Evolutionary conservation across 805 yeast genomes (phyloP).

Genomic region (Kregervanrija pseudodelftensis): DNA sequence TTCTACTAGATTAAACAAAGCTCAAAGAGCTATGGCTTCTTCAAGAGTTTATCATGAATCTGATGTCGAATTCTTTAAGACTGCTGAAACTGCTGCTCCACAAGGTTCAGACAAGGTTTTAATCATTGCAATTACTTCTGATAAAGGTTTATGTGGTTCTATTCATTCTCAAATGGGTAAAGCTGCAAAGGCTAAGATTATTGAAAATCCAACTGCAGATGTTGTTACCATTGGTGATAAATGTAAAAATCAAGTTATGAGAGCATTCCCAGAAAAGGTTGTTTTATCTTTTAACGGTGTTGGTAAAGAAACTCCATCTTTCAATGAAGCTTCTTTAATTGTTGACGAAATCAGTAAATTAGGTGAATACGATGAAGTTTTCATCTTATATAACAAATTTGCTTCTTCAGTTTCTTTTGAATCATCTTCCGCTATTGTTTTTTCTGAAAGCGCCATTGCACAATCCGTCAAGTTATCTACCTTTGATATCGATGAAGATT

Average conservation of each 20-base stretch:
- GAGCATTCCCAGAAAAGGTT: conserved; percentile 68
- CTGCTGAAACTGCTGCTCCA: conserved; percentile 68
- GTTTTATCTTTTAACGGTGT: conserved; percentile 79
- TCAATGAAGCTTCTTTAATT: conserved; percentile 80
- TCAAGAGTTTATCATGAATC: conserved; percentile 80
- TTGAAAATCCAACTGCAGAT: conserved; percentile 61
- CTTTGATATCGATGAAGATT: conserved; percentile 71
- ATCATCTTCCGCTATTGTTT: conserved; percentile 65
- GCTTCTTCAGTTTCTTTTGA: conserved; percentile 84
- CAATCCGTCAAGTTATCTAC: conserved; percentile 79
- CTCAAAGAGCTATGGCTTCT: conserved; percentile 88
- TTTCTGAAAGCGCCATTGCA: conserved; percentile 63
- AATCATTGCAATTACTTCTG: conserved; percentile 85
- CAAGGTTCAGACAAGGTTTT: conserved; percentile 50
- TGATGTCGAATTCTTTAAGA: conserved; percentile 69
- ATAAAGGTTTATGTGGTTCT: conserved; percentile 98
- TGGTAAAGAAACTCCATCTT: conserved; percentile 96
- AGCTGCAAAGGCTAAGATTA: conserved; percentile 66
- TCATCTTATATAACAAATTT: conserved; percentile 82
- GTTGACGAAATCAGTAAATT: conserved; percentile 72
- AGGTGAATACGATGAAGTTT: conserved; percentile 68
- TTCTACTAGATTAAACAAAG: conserved; percentile 90
- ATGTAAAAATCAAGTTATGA: conserved; percentile 77
- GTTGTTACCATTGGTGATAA: conserved; percentile 92
- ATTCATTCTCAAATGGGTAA: conserved; percentile 94